Evolutionary conservation across 441 rosid species (phyloP).

Genomic region (Erodium chrysanthum): DNA sequence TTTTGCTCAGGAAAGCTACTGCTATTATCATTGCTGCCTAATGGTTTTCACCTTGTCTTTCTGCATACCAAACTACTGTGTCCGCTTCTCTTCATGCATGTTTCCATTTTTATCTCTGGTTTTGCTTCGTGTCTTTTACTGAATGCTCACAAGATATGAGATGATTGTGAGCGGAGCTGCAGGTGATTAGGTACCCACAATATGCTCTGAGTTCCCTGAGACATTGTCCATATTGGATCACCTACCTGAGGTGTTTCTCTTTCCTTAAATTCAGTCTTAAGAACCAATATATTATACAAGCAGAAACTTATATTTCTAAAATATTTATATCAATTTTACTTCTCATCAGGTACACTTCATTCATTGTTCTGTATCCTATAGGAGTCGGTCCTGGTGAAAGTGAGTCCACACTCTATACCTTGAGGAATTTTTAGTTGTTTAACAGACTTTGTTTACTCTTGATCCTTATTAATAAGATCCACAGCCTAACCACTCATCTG

Average conservation of each 20-base stretch:
- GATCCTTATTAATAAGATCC: neutral
- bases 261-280: neutral
- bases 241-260: conserved; percentile 52
- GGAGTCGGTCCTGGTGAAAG: conserved; percentile 71
- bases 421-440: neutral
- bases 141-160: neutral
- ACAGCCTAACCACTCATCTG: neutral
- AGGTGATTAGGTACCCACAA: conserved; percentile 65
- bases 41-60: neutral
- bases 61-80: neutral
- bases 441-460: neutral
- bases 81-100: neutral
- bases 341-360: conserved; percentile 57
- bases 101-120: conserved; percentile 11
- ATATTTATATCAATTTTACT: neutral
- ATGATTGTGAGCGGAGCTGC: conserved; percentile 20
- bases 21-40: neutral
- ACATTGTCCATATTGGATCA: conserved; percentile 52
- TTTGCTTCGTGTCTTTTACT: conserved; percentile 3
- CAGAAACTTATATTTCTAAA: neutral
- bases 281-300: neutral
- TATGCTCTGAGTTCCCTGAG: conserved; percentile 50
- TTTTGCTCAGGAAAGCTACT: neutral
- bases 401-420: conserved; percentile 29
- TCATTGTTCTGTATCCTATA: conserved; percentile 53